These are phyloP conservation scores for Colletotrichum simmondsii DNA, from an alignment of 2,329 filamentous ascomycete species.

Conservation along the genomic window DNA sequence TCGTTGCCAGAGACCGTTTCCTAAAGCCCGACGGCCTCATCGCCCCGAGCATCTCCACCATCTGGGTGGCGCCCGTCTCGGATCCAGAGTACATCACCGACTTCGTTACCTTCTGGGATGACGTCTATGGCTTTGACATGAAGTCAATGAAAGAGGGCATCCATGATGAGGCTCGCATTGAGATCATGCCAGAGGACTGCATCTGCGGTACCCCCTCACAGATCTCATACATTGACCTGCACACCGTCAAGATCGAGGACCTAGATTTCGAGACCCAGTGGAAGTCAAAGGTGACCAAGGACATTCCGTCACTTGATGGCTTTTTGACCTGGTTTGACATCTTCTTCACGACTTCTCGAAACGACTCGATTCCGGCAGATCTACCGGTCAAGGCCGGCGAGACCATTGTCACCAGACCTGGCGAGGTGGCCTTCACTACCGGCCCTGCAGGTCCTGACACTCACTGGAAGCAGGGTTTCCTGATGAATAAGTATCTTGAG, in stretches of 20 bases:
- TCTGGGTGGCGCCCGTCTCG: conserved; percentile 84
- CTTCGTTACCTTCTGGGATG: conserved; percentile 85
- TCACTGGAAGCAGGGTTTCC: conserved; percentile 89
- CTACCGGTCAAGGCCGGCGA: conserved; percentile 68
- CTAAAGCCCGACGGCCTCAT: conserved; percentile 83
- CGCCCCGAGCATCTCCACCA: conserved; percentile 85
- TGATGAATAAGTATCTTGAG: conserved; percentile 73
- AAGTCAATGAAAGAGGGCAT: conserved; percentile 86
- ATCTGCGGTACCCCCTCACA: conserved; percentile 70
- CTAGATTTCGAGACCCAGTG: conserved; percentile 80
- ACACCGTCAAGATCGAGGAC: conserved; percentile 77
- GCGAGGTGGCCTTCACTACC: conserved; percentile 87
- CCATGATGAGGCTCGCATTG: conserved; percentile 83
- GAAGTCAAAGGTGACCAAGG: conserved; percentile 67
- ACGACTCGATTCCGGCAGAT: conserved; percentile 57
- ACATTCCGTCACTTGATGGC: conserved; percentile 80
- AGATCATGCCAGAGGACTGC: conserved; percentile 72
- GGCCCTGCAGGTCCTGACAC: conserved; percentile 81
- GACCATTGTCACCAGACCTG: conserved; percentile 67
- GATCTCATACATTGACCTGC: conserved; percentile 82
- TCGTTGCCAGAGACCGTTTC: conserved; percentile 89
- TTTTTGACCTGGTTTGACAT: conserved; percentile 95
- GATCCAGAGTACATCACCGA: conserved; percentile 83
- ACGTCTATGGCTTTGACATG: conserved; percentile 97
- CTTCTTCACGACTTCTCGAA: conserved; percentile 79